These are phyloP conservation scores for Trichophyton schoenleinii DNA, from an alignment of 2,329 filamentous ascomycete species.

Conservation along the genomic window DNA sequence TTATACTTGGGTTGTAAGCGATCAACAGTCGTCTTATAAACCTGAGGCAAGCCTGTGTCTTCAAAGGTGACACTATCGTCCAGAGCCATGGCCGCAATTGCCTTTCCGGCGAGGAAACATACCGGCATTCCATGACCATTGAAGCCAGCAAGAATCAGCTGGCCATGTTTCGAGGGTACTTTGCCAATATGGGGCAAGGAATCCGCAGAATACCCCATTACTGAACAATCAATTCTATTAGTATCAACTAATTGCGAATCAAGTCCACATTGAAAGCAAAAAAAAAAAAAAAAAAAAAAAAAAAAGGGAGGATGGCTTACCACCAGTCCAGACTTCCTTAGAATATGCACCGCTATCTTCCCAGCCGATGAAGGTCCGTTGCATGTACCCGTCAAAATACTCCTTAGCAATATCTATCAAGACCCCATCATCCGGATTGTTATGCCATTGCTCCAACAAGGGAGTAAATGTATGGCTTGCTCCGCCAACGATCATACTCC, in stretches of 20 bases:
- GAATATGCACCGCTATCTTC: conserved; percentile 23
- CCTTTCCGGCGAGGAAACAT: conserved; percentile 48
- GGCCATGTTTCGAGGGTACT: conserved; percentile 31
- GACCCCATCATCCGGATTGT: conserved; percentile 33
- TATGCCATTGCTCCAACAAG: conserved; percentile 34
- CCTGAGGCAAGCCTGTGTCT: conserved; percentile 20
- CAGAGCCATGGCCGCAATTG: conserved; percentile 43
- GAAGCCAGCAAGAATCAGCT: conserved; percentile 49
- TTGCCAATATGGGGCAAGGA: conserved; percentile 42
- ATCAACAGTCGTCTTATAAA: conserved; percentile 23
- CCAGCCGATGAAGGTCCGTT: conserved; percentile 26
- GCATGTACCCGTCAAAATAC: conserved; percentile 30
- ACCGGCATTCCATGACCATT: conserved; percentile 57
- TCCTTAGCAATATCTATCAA: conserved; percentile 36
- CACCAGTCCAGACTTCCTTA: conserved; percentile 26
- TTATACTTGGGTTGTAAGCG: conserved; percentile 17
- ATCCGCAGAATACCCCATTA: conserved; percentile 42
- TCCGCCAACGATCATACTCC: conserved; percentile 50
- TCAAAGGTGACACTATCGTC: conserved; percentile 16
- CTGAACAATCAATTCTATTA: conserved; percentile 18
- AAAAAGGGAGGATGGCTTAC: conserved; percentile 15
- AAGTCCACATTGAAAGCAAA: background rate
- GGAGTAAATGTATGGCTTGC: conserved; percentile 37
- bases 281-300: background rate
- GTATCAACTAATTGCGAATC: background rate